Evolutionary conservation across 345 rosid genomes (phyloP).

Genomic region (Euphorbia lathyris): DNA sequence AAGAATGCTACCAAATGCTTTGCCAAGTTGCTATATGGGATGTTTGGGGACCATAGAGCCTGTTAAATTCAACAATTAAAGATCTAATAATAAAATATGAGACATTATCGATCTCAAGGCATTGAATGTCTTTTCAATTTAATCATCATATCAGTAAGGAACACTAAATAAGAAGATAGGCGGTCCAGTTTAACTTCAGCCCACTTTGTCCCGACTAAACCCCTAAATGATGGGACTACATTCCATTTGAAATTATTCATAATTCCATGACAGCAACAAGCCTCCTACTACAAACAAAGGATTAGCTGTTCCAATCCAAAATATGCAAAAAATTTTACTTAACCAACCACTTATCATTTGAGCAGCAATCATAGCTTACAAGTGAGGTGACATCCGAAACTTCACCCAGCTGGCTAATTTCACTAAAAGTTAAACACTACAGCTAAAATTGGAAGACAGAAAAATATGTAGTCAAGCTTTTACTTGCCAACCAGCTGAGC

Average conservation of each 20-base stretch:
- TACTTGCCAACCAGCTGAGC: not conserved
- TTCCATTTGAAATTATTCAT: not conserved
- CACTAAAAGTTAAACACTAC: not conserved
- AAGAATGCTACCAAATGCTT: not conserved
- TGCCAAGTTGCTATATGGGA: not conserved
- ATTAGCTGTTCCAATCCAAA: not conserved
- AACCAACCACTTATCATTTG: not conserved
- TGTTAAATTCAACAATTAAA: not conserved
- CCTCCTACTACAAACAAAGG: not conserved
- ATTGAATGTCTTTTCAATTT: not conserved
- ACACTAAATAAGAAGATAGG: too few species aligned
- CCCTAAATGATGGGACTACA: not conserved
- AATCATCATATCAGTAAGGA: not conserved
- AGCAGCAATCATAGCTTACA: not conserved
- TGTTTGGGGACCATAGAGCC: conserved; percentile 4
- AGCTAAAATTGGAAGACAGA: not conserved
- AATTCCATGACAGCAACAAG: not conserved
- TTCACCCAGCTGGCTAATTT: not conserved
- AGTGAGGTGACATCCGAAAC: not conserved
- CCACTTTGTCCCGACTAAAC: not conserved
- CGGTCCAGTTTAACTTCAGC: too few species aligned
- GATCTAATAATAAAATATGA: not conserved
- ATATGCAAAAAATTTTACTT: not conserved
- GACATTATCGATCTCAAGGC: too few species aligned
- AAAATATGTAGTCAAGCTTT: not conserved